Evolutionary conservation across 768 basidiomycete genomes (phyloP).

Genomic region (Jaapia argillacea): DNA sequence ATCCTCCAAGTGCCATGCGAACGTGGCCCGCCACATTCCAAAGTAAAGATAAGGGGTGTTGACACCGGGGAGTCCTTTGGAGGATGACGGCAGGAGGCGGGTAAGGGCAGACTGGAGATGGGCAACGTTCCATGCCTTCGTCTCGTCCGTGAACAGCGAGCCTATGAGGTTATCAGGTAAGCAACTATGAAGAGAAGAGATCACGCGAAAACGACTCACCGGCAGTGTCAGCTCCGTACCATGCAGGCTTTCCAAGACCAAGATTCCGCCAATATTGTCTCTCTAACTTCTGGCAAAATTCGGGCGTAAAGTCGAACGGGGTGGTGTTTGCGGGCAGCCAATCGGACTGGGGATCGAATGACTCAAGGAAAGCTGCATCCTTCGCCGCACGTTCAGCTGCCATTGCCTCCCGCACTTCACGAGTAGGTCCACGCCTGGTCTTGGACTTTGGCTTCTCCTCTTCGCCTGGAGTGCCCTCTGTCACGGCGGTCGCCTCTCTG

Average conservation of each 20-base stretch:
- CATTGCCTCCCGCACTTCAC: conserved; percentile 35
- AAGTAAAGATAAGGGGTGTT: conserved; percentile 97
- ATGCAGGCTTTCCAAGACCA: conserved; percentile 80
- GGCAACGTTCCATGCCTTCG: conserved; percentile 90
- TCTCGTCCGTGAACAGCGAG: conserved; percentile 64
- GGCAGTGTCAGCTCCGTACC: conserved; percentile 96
- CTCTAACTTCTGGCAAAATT: conserved; percentile 83
- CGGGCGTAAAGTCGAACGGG: conserved; percentile 72
- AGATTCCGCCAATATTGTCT: conserved; percentile 89
- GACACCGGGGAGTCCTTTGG: conserved; percentile 80
- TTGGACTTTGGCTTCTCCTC: conserved; percentile 23
- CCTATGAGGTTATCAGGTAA: conserved; percentile 25
- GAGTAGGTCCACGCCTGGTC: conserved; percentile 29
- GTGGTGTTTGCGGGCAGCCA: conserved; percentile 77
- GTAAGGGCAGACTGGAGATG: conserved; percentile 79
- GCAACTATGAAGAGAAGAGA: too few relatives aligned
- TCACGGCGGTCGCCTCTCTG: conserved; percentile 6
- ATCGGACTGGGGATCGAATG: conserved; percentile 60
- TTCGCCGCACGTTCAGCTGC: conserved; percentile 35
- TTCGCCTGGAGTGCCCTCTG: conserved; percentile 2
- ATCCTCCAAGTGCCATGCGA: conserved; percentile 99
- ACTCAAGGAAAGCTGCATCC: conserved; percentile 48
- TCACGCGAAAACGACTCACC: conserved; percentile 36
- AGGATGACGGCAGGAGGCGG: conserved; percentile 59
- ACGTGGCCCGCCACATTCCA: conserved; percentile 98